Evolutionary conservation across 2,329 filamentous ascomycete species (phyloP), one percentile per base, ranked within the genome.

Genomic region (Neopestalotiopsis sp.): DNA sequence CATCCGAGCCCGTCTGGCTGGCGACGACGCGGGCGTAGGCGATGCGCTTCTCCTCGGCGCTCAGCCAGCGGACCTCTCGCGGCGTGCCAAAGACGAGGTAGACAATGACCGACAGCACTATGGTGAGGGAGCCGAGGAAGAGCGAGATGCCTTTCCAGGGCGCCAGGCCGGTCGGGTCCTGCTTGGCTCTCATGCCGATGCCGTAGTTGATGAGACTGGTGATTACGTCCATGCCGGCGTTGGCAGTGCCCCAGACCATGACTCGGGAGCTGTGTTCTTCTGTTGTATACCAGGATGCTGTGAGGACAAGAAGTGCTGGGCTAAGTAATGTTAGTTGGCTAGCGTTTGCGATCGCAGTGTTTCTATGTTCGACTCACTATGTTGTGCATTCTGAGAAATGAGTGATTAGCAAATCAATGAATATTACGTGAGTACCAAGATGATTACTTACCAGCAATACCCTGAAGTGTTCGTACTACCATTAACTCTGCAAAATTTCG

Each of bases 161-260:
- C 42, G 74, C 72, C 9, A 75, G 58, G 4, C 74, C 74, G 1
- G 68, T 69, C 4, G 75, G 74, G 68, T 73, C 60, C 14, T 67
- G 67, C 65, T 76, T 56, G 4, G 75, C 74, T 49, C 74, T 74
- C 14, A 66, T 24, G 12, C 71, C 73, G 34, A 76, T 75, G 3
- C 69, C 74, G 58, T 78, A 78, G 68, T 75, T 78, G 65, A 74
- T 75, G 17, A 79, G 71, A 7, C 75, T 72, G 9, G 76, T 74
- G 45, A 79, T 70, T 57, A 79, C 77, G 56, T 76, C 75, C 73
- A 80, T 78, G 2, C 77, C 77, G 1, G 74, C 74, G 49, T 79
- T 78, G 0, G 77, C 74, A 1, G 77, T 79, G 14, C 75, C 76
- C 77, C 77, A 79, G 24, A 79, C 74, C 32, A 78, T 59, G n/a